Conservation (phyloP, 106 monocot species). For the Allium fistulosum region DNA sequence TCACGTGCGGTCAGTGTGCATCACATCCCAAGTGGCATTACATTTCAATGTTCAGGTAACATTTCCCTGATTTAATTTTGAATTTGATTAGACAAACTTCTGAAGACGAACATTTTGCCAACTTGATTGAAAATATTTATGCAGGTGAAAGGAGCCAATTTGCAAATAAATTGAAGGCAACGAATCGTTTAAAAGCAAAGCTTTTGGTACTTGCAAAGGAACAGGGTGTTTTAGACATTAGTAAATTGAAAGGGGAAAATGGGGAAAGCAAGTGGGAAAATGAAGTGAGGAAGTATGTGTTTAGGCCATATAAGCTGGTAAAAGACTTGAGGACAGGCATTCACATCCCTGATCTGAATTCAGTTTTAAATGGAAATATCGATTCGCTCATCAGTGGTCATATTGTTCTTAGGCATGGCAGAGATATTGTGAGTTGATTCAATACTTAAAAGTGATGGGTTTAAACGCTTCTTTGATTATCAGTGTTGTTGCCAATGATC, state of each 20-base stretch:
- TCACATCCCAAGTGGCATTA: slow-evolving; percentile 52
- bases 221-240: slow-evolving; percentile 20
- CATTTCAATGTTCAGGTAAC: slow-evolving; percentile 70
- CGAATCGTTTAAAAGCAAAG: slow-evolving; percentile 72
- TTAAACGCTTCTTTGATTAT: too few species aligned
- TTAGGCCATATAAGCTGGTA: slow-evolving; percentile 47
- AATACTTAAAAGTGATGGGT: too few species aligned
- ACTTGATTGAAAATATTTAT: too few species aligned
- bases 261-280: slow-evolving; percentile 8
- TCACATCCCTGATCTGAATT: slow-evolving; percentile 50
- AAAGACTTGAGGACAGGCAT: slow-evolving; percentile 63
- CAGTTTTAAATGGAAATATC: slow-evolving; percentile 66
- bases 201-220: slow-evolving; percentile 47
- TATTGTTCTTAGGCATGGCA: slow-evolving; percentile 35
- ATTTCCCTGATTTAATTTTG: not conserved
- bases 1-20: slow-evolving; percentile 22
- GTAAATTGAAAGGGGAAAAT: slow-evolving; percentile 8
- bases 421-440: slow-evolving; percentile 10
- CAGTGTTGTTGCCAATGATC: too few species aligned
- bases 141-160: slow-evolving; percentile 84
- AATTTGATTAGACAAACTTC: too few species aligned
- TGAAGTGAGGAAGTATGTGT: slow-evolving; percentile 48
- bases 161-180: slow-evolving; percentile 67
- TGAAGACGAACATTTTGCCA: too few species aligned
- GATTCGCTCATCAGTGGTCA: slow-evolving; percentile 57